Percentiles rank a stretch among this genome's conserved stretches.
Conservation (phyloP, 306 rosid genomes). For the Carpinus fangiana region DNA sequence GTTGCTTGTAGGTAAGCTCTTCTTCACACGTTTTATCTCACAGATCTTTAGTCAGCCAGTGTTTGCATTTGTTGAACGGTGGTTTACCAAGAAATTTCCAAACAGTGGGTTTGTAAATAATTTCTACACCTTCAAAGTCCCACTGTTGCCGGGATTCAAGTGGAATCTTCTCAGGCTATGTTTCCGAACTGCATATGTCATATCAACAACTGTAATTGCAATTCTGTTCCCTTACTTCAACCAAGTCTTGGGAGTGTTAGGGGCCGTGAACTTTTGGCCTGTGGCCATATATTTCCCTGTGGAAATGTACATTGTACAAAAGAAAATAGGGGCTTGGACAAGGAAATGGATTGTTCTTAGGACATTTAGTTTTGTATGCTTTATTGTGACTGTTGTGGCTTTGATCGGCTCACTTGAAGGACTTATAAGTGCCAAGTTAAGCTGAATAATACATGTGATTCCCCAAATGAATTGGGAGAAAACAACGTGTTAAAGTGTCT, state of each 20-base stretch:
- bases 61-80: slow-evolving; percentile 59
- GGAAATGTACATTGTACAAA: slow-evolving; percentile 80
- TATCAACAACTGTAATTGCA: slow-evolving; percentile 71
- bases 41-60: slow-evolving; percentile 76
- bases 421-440: slow-evolving; percentile 52
- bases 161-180: slow-evolving; percentile 56
- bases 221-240: slow-evolving; percentile 82
- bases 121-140: slow-evolving; percentile 46
- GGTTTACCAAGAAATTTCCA: slow-evolving; percentile 57
- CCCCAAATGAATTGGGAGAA: background rate
- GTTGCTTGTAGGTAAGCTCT: too few species aligned
- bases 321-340: slow-evolving; percentile 67
- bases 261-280: slow-evolving; percentile 90
- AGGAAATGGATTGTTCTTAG: slow-evolving; percentile 66
- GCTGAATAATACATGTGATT: slow-evolving; percentile 10
- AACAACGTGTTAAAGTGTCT: background rate
- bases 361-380: slow-evolving; percentile 62
- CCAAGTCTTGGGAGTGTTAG: slow-evolving; percentile 68
- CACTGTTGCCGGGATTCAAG: slow-evolving; percentile 48
- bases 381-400: slow-evolving; percentile 52
- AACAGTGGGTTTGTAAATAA: slow-evolving; percentile 55
- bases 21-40: slow-evolving; percentile 1
- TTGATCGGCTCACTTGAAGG: slow-evolving; percentile 75
- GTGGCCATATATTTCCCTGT: slow-evolving; percentile 75
- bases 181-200: slow-evolving; percentile 67